Base-by-base conservation (phyloP, 805 yeast genomes). In the Diddensiella transvaalensis region DNA sequence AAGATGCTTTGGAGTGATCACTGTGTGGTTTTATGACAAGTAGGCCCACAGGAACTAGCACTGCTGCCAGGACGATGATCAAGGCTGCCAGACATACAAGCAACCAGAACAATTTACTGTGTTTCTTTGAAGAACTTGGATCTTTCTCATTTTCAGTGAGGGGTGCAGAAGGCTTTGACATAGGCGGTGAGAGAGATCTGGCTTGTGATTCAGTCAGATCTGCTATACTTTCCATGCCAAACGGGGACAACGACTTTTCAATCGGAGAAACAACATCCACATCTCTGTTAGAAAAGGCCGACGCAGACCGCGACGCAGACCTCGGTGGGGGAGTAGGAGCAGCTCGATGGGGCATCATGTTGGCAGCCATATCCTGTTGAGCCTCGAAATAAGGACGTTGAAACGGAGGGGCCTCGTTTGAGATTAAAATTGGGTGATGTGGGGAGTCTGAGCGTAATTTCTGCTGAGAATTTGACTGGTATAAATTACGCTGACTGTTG, bases 21-120 rank as follows among this genome's bases (percentile, higher is more conserved):
- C 15, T 18, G 15, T 35, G 21, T 17, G 54, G 49, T 19, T 46
- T 52, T 19, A 62, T 53, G 3, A 60, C 61, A 8, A 60, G 42
- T 22, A 62, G 36, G 4, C 66, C 66, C 13, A 62, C 55, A 2
- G 66, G 66, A 3, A 62, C 49, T 24, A 61, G 48, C 18, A 62
- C 60, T 8, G 62, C 65, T 3, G 58, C 60, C 22, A 58, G 49
- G 11, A 60, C 39, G 21, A 51, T 39, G n/a, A 60, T 17, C 22
- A 57, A 38, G 6, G 46, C 33, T 4, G 41, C 42, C 19, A 49
- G 10, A 15, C 50, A 24, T 18, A 49, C 18, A 13, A 54, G 32
- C 21, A 32, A 10, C 43, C 43, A 40, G 15, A 35, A n/a, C 21
- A 40, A 19, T 17, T 33, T 23, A 13, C 21, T 24, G 5, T 15